Base-by-base conservation (phyloP, 805 yeast genomes). In the Kurtzmaniella cleridarum region DNA sequence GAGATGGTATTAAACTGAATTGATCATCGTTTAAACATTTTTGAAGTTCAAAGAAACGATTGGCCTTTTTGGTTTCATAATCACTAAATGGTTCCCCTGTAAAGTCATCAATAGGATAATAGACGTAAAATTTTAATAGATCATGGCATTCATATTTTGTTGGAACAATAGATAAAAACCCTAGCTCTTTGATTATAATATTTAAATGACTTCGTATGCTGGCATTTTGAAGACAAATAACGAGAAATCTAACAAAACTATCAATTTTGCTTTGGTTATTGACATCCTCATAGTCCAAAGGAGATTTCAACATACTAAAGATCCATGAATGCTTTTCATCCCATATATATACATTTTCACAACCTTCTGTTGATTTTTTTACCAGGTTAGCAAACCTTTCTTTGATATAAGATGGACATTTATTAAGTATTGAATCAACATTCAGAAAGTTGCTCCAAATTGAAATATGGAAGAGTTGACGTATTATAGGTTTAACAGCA, bases 91-190 rank as follows among this genome's bases (percentile, higher is more conserved):
- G 46, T 9, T 47, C 41, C 3, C 49, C 74, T 1, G 67, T 47
- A 31, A 62, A 56, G 33, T 71, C 77, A 43, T 71, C 62, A 13
- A 73, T 48, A 3, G 76, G 76, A 43, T 60, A 70, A 30, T 55
- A 41, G 3, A 62, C 29, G 29, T 52, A 60, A 33, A 57, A 54
- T 8, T 46, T 43, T 5, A 64, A 39, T 1, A 10, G 39, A 23
- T 30, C 28, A 9, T 14, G 10, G 5, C 15, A 23, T 7, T 15
- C 6, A n/a, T 29, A 13, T 14, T 30, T 34, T 6, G 30, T 36
- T 14, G 27, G n/a, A 23, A 41, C 30, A 20, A 17, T 20, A 17
- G 41, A 30, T 13, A 29, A 12, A 17, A 44, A 39, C 15, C 27
- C 29, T 11, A 38, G 13, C 7, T 30, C 34, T 15, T 39, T 33